Base-by-base conservation (phyloP, 2,329 filamentous ascomycete species). In the Venturia pyrina region DNA sequence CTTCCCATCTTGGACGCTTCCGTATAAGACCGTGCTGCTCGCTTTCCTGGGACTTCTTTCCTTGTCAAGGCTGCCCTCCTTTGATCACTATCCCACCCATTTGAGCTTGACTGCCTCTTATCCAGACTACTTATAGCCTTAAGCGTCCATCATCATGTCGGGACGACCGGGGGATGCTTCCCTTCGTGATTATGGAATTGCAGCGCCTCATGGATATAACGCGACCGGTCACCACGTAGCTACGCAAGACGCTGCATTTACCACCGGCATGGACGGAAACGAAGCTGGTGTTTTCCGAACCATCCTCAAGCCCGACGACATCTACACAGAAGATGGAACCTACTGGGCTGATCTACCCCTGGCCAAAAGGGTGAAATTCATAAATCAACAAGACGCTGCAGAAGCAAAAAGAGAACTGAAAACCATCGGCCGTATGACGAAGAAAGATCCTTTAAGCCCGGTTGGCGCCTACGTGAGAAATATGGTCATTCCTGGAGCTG, bases 271-370 rank as follows among this genome's bases (percentile, higher is more conserved):
- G 85, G 82, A 80, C 68, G 73, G 77, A 44, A 78, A 82, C 67
- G 87, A 89, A 74, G 80, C 80, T 68, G 81, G 79, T 53, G 83
- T 88, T 71, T 96, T 97, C 80, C 83, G 89, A 72, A 85, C 88
- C 70, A 81, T 97, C 66, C 89, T 96, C 66, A 89, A 90, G 65
- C 93, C 93, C 2, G 90, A 96, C 73, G 93, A 98, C 79, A 89
- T 87, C 69, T 97, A 93, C 79, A 90, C 89, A 66, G 78, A 83
- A 65, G 85, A 93, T 24, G 93, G 93, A 68, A 83, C 86, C 70
- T 98, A 98, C 83, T 98, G 93, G 93, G 93, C 93, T 43, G 93
- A 97, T 74, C 81, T 98, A 71, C 87, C 88, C 24, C 73, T 91
- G 63, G 71, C 76, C 67, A 78, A 93, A 79, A 87, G 90, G 68